Percentiles rank a stretch among this genome's conserved stretches.
Conservation (phyloP, 2,329 filamentous ascomycete genomes). For the Colletotrichum melonis region DNA sequence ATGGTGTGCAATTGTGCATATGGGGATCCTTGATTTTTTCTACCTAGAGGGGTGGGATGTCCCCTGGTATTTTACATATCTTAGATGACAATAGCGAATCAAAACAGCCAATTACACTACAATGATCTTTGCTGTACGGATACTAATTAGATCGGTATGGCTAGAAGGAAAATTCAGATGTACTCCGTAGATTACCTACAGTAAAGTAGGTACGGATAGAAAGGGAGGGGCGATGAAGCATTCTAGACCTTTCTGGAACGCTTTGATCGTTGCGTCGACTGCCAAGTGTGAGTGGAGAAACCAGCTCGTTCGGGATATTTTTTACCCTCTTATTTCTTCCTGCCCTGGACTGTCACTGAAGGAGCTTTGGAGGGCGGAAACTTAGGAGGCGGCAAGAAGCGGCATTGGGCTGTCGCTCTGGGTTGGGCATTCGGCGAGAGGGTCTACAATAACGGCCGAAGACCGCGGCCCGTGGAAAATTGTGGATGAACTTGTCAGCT, state of each 20-base stretch:
- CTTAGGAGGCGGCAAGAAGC: constrained; percentile 19
- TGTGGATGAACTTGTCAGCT: not conserved
- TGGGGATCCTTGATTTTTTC: not conserved
- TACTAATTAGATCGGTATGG: too few relatives aligned
- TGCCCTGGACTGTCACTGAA: too few relatives aligned
- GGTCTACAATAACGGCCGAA: not conserved
- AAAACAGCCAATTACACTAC: too few relatives aligned
- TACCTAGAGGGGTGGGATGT: not conserved
- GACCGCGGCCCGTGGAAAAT: not conserved
- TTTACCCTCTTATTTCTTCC: not conserved
- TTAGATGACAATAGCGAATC: too few relatives aligned
- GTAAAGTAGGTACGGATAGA: not conserved
- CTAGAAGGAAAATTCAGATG: not conserved
- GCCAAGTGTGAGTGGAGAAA: not conserved
- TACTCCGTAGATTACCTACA: not conserved
- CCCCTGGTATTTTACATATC: too few relatives aligned
- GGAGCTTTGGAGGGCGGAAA: not conserved
- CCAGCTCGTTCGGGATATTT: not conserved
- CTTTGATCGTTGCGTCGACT: too few relatives aligned
- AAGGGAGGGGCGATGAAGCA: not conserved
- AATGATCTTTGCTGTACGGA: too few relatives aligned
- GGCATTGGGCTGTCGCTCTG: constrained; percentile 25
- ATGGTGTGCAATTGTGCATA: not conserved
- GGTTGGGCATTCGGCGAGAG: constrained; percentile 21
- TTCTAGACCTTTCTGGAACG: not conserved